A percentile compares a stretch with the other conserved stretches of the same genome.
phyloP scores from a whole-genome alignment of 2,329 filamentous ascomycete genomes.

The Emmonsiellopsis sp. region DNA sequence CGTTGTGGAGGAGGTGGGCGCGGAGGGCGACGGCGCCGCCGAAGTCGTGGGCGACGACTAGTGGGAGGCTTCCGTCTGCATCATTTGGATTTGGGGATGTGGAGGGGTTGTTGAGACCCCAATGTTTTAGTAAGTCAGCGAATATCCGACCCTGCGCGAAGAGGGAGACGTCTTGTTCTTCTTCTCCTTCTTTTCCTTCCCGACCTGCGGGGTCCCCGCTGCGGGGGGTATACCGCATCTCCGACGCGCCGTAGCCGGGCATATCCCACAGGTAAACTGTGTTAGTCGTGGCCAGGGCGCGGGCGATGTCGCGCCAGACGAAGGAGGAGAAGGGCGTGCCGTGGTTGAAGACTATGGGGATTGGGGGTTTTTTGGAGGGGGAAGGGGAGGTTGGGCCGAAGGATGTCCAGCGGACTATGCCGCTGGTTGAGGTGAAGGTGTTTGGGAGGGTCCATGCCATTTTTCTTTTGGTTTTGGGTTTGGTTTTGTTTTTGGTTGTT shows the following conservation, averaged over 20 bases:
- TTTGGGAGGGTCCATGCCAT: too few species aligned
- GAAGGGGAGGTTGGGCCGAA: constrained; percentile 22
- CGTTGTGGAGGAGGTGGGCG: constrained; percentile 29
- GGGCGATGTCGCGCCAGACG: constrained; percentile 30
- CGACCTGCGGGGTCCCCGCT: not conserved
- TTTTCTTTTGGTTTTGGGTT: too few species aligned
- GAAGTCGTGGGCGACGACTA: constrained; percentile 40
- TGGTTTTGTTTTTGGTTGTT: too few species aligned
- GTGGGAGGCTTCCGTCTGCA: constrained; percentile 19
- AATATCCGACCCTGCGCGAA: constrained; percentile 30
- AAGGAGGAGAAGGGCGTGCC: constrained; percentile 41
- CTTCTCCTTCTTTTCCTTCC: not conserved
- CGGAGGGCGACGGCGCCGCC: constrained; percentile 35
- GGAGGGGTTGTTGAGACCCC: constrained; percentile 11
- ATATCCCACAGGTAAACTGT: constrained; percentile 39
- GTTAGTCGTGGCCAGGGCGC: constrained; percentile 26
- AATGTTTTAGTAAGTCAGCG: constrained; percentile 30
- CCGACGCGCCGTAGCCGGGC: constrained; percentile 36
- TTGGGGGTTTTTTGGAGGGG: constrained; percentile 10
- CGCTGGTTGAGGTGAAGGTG: too few species aligned
- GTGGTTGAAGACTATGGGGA: constrained; percentile 34
- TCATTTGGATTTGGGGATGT: constrained; percentile 6
- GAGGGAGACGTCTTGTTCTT: constrained; percentile 27
- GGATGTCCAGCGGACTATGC: constrained; percentile 23
- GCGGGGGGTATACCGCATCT: constrained; percentile 16